Conservation (phyloP, 805 yeast genomes). For the Starmerella vaccinii region DNA sequence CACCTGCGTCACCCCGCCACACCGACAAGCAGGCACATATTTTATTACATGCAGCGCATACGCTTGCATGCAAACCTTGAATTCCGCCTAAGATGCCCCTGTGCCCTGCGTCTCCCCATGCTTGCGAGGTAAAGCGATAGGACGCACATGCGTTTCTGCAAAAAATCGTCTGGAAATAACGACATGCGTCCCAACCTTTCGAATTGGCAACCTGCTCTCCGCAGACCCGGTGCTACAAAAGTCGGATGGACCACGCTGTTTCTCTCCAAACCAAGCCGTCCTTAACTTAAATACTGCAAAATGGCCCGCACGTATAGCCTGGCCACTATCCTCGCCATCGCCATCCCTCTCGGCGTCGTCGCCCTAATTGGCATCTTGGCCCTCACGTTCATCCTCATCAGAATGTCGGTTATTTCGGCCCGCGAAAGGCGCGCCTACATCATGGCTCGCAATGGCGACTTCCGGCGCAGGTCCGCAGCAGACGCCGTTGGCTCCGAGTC, state of each 20-base stretch:
- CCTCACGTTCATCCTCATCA: constrained; percentile 7
- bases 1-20: background rate
- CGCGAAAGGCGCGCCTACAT: background rate
- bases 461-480: constrained; percentile 3
- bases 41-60: background rate
- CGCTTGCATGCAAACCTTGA: background rate
- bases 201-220: background rate
- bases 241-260: no score
- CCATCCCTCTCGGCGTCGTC: constrained; percentile 24
- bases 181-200: background rate
- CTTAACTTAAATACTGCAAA: background rate
- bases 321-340: constrained; percentile 23
- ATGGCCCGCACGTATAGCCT: constrained; percentile 19
- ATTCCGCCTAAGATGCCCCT: background rate
- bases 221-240: background rate
- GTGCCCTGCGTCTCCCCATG: background rate
- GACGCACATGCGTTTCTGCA: background rate
- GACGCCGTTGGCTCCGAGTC: background rate
- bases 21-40: background rate
- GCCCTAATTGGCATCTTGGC: constrained; percentile 15
- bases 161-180: background rate
- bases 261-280: no score
- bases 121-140: background rate
- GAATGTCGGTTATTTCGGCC: constrained; percentile 8
- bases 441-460: constrained; percentile 13